A percentile compares a stretch with the other conserved stretches of the same genome.
phyloP scores from a whole-genome alignment of 2,329 filamentous ascomycete genomes.

The Penicillium digitatum region DNA sequence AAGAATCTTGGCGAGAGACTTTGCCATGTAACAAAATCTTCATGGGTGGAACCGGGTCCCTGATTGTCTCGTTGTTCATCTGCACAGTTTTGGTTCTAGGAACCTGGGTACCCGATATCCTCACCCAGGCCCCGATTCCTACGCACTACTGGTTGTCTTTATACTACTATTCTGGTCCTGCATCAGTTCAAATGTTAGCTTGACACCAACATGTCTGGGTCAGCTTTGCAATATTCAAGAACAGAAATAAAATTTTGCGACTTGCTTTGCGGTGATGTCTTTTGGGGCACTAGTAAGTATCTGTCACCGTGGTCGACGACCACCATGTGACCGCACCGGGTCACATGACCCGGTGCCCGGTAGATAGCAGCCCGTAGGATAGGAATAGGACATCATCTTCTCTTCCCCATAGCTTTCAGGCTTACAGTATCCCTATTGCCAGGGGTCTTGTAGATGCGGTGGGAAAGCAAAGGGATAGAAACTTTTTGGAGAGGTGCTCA shows the following conservation, averaged over 20 bases:
- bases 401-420: no score
- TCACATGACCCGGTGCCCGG: no score
- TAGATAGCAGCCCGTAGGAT: no score
- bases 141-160: neutral
- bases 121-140: neutral
- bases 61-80: conserved; percentile 59
- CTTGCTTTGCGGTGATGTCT: neutral
- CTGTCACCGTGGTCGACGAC: no score
- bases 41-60: neutral
- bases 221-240: neutral
- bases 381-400: no score
- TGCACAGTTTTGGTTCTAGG: conserved; percentile 38
- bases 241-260: neutral
- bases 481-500: neutral
- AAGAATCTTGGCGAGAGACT: neutral
- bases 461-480: neutral
- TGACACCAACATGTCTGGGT: neutral
- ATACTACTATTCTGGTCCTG: neutral
- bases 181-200: neutral
- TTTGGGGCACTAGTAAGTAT: neutral
- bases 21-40: neutral
- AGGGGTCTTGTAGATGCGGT: neutral
- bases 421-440: neutral
- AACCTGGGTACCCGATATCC: neutral
- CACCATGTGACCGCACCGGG: no score